These are phyloP conservation scores for Conoideocrella luteorostrata DNA, from an alignment of 2,329 filamentous ascomycete genomes.

Conservation along the genomic window DNA sequence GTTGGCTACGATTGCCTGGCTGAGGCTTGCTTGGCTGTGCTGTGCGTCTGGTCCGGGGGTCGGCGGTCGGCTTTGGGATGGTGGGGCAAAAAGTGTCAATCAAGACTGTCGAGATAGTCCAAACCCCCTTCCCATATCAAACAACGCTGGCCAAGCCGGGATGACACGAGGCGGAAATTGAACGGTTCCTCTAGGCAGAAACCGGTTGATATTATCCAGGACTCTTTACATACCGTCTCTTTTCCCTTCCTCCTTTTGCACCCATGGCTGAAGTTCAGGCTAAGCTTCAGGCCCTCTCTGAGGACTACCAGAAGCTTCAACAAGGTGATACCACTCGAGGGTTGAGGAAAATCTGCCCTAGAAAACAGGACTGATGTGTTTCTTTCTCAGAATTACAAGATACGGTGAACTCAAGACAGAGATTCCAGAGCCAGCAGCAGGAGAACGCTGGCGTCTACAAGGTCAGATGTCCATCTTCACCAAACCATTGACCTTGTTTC, in stretches of 20 bases:
- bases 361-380: conserved; percentile 5
- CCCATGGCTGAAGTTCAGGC: conserved; percentile 68
- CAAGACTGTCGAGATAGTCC: no score
- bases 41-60: no score
- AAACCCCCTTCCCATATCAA: no score
- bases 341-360: neutral
- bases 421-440: conserved; percentile 87
- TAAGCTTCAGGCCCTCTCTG: conserved; percentile 72
- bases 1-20: neutral
- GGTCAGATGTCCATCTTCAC: conserved; percentile 33
- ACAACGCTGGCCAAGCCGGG: no score
- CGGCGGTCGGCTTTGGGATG: no score
- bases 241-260: neutral
- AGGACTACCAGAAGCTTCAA: conserved; percentile 83
- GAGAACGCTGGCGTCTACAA: conserved; percentile 87
- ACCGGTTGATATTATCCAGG: no score
- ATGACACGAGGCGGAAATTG: no score
- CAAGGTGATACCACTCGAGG: conserved; percentile 50
- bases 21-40: no score
- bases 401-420: conserved; percentile 73
- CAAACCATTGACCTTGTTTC: neutral
- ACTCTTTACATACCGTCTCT: neutral
- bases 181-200: no score
- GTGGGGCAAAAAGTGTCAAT: no score
- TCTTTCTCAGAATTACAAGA: conserved; percentile 67